These are phyloP conservation scores for Melaleuca quinquenervia DNA, from an alignment of 345 rosid species.

Conservation along the genomic window DNA sequence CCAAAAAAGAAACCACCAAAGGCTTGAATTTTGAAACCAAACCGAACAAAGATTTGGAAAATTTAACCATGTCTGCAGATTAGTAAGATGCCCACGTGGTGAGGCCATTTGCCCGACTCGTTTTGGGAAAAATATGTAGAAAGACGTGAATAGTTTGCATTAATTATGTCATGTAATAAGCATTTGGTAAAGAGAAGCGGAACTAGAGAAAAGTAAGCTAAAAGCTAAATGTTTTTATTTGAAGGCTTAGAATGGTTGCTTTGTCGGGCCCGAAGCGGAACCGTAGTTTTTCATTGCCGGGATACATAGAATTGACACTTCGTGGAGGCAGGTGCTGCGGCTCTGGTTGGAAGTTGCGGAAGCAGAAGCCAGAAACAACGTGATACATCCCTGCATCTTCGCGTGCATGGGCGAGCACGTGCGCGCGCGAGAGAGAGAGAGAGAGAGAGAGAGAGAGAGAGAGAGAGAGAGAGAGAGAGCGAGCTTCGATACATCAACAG, in stretches of 20 bases:
- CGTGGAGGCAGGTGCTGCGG: neutral
- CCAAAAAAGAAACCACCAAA: neutral
- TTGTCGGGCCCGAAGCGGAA: neutral
- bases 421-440: neutral
- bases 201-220: neutral
- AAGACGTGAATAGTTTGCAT: neutral
- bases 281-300: neutral
- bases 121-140: neutral
- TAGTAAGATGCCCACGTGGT: neutral
- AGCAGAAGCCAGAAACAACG: neutral
- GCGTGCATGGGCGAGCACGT: neutral
- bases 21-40: neutral
- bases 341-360: neutral
- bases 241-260: neutral
- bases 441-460: neutral
- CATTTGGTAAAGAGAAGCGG: neutral
- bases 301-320: neutral
- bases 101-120: neutral
- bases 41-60: neutral
- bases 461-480: neutral
- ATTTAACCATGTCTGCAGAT: neutral
- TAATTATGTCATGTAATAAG: neutral
- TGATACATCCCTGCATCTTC: neutral
- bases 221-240: neutral
- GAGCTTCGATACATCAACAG: neutral